Evolutionary conservation across 108 stramenopile species (phyloP), one percentile per base, ranked within the genome.

Genomic region (Epipyxis sp.): DNA sequence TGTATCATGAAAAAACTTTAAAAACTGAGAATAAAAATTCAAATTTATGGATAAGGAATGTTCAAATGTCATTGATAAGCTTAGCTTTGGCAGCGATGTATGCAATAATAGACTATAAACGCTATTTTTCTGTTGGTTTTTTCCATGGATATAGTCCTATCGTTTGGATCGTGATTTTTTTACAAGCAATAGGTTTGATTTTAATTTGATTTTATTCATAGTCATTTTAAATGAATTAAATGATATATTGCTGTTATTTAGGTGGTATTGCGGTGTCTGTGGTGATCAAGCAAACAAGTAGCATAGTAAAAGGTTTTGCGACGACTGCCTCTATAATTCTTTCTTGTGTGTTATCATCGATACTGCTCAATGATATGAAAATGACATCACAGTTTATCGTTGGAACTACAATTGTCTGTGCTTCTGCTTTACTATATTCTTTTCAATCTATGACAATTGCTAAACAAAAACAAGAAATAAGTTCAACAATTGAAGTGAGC

Each of bases 301-400:
- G 13, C 3, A 42, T 74, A 10, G 44, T 74, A 6, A 74, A 74
- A 42, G 71, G 71, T 34, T 74, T 74, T 25, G 34, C 71, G 3
- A 35, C 71, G 10, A 43, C 71, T 6, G 44, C 25, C n/a, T 13
- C 71, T 39, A 57, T 74, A 6, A 10, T 74, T 37, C 20, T 74
- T 16, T 34, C 71, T 10, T 27, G 32, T 10, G 16, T 74, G 10
- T 13, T 74, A 13, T 74, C 71, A 13, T 20, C 20, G 37, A 13
- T 67, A 6, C 20, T 67, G 46, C 20, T 50, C 6, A 50, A 50
- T 13, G 46, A 50, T 50, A 20, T 50, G 13, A 6, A 50, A 13
- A 6, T 50, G 13, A 50, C 46, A 13, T 20, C 13, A 6, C 13
- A 20, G 46, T 50, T 50, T 6, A 50, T 50, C 46, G 46, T 20